Conservation (phyloP, 2,329 filamentous ascomycete genomes). For the Nigrograna mackinnonii region DNA sequence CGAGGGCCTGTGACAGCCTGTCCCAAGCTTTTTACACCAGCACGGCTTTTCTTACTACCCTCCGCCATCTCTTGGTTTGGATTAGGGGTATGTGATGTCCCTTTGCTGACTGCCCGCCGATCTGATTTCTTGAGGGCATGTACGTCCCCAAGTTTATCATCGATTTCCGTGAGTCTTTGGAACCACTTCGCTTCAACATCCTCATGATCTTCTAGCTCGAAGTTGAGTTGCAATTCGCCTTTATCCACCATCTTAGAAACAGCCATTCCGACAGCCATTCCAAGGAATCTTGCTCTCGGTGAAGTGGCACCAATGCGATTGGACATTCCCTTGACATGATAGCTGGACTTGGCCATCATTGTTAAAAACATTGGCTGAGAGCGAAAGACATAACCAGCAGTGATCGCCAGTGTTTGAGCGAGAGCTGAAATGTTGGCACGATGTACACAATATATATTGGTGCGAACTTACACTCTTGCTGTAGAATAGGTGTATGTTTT, state of each 20-base stretch:
- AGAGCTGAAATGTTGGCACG: conserved; percentile 62
- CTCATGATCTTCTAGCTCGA: conserved; percentile 79
- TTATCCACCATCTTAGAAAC: conserved; percentile 67
- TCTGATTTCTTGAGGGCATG: conserved; percentile 15
- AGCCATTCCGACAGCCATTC: conserved; percentile 83
- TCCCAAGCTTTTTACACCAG: no score
- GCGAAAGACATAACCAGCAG: conserved; percentile 75
- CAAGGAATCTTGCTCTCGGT: conserved; percentile 74
- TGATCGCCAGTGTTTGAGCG: conserved; percentile 76
- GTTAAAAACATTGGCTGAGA: conserved; percentile 67
- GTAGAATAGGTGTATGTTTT: conserved; percentile 78
- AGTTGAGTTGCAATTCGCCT: conserved; percentile 74
- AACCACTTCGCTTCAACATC: conserved; percentile 76
- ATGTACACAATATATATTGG: no score
- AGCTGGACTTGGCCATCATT: conserved; percentile 70
- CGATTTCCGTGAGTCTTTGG: conserved; percentile 63
- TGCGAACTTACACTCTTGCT: conserved; percentile 75
- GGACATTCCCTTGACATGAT: conserved; percentile 79
- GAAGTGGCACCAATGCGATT: conserved; percentile 83
- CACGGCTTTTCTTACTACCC: no score
- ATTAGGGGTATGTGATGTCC: conserved; percentile 3
- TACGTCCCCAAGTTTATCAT: conserved; percentile 63
- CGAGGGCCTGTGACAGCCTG: conserved; percentile 44
- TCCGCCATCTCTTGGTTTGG: no score
- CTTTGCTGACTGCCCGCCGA: conserved; percentile 4